phyloP scores from a whole-genome alignment of 352 stramenopile genomes.

The Globisporangium okanoganense region DNA sequence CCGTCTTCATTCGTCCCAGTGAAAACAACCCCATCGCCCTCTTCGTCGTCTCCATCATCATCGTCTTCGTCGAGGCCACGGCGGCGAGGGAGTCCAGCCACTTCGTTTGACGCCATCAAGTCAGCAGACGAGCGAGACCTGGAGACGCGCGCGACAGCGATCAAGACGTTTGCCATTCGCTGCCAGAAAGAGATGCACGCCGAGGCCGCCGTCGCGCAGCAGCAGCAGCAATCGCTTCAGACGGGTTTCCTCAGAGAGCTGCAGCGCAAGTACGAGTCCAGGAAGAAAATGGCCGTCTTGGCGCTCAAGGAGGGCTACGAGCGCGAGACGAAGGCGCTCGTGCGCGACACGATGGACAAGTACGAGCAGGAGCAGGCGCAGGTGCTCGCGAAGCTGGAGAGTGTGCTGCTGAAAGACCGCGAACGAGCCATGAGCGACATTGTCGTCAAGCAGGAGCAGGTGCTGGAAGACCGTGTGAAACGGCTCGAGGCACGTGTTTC shows the following conservation, averaged over 20 bases:
- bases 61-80: background rate
- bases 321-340: conserved; percentile 40
- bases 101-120: conserved; percentile 3
- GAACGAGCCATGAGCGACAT: conserved; percentile 31
- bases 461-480: conserved; percentile 32
- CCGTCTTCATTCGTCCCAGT: conserved; percentile 1
- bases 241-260: conserved; percentile 41
- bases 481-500: conserved; percentile 34
- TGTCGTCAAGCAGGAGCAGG: conserved; percentile 29
- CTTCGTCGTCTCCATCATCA: background rate
- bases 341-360: conserved; percentile 38
- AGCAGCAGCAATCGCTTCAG: conserved; percentile 36
- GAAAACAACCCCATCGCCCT: background rate
- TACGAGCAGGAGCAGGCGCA: conserved; percentile 40
- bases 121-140: conserved; percentile 24
- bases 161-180: conserved; percentile 28
- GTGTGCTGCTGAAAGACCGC: conserved; percentile 27
- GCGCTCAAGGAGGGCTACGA: conserved; percentile 46
- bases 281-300: conserved; percentile 50
- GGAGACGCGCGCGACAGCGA: conserved; percentile 24
- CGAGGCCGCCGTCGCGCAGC: conserved; percentile 21
- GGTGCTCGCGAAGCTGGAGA: conserved; percentile 23
- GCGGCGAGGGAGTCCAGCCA: conserved; percentile 1
- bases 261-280: conserved; percentile 60
- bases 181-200: conserved; percentile 40